A percentile compares a stretch with the other conserved stretches of the same genome.
Evolutionary conservation across 2,329 filamentous ascomycete species (phyloP).

Genomic region (Verticillium zaregamsianum): DNA sequence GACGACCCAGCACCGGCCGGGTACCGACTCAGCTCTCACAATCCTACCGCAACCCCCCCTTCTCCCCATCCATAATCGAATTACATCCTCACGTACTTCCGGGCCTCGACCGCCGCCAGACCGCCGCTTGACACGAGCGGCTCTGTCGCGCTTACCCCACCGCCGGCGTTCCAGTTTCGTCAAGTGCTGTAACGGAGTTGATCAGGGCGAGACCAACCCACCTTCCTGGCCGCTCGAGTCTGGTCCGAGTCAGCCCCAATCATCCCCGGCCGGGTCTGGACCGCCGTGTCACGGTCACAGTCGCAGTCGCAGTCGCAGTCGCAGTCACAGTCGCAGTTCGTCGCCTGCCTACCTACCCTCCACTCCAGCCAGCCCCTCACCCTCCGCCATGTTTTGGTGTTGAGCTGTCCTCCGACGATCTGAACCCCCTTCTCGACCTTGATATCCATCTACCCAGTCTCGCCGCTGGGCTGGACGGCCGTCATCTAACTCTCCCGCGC

Average conservation of each 20-base stretch:
- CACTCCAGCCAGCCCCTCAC: neutral
- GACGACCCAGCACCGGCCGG: neutral
- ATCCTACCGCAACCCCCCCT: no score
- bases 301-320: neutral
- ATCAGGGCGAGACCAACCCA: neutral
- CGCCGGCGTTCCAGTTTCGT: neutral
- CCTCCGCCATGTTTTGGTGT: neutral
- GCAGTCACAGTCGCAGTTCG: neutral
- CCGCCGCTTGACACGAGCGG: neutral
- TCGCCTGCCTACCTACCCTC: neutral
- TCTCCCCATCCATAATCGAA: no score
- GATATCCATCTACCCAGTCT: neutral
- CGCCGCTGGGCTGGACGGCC: neutral
- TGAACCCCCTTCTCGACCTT: neutral
- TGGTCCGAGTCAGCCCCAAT: neutral
- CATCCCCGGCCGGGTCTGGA: neutral
- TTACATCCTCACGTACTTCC: neutral
- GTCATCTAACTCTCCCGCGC: neutral
- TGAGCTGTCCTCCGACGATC: neutral
- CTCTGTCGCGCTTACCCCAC: neutral
- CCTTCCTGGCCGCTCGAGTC: neutral
- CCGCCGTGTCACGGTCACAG: neutral
- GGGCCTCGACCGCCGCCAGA: neutral
- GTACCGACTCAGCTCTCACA: no score
- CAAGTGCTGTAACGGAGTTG: neutral